These are phyloP conservation scores for Verbena officinalis DNA, from an alignment of 257 asterid genomes.

Conservation along the genomic window DNA sequence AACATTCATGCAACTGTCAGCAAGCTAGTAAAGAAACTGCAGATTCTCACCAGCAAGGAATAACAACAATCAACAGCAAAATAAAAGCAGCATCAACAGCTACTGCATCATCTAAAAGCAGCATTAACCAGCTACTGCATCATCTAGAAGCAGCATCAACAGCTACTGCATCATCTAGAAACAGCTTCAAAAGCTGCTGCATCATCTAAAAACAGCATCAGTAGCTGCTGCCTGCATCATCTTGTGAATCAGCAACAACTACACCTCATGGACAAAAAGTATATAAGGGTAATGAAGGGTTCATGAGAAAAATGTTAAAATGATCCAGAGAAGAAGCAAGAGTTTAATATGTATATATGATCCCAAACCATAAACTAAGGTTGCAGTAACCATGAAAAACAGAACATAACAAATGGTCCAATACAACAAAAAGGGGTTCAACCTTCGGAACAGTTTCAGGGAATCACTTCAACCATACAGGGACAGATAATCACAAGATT, in stretches of 20 bases:
- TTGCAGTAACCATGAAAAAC: constrained; percentile 35
- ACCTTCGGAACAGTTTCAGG: constrained; percentile 44
- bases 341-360: constrained; percentile 24
- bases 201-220: no score
- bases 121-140: no score
- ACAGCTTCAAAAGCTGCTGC: no score
- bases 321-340: constrained; percentile 25
- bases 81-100: constrained; percentile 55
- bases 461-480: constrained; percentile 47
- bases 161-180: constrained; percentile 58
- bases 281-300: constrained; percentile 66
- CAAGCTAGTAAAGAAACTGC: no score
- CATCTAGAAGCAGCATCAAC: constrained; percentile 57
- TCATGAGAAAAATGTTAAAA: constrained; percentile 52
- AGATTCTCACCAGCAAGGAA: constrained; percentile 57
- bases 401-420: constrained; percentile 35
- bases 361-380: constrained; percentile 30
- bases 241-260: constrained; percentile 59
- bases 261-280: constrained; percentile 67
- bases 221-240: no score
- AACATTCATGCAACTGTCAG: no score
- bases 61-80: constrained; percentile 54
- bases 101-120: constrained; percentile 52
- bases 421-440: constrained; percentile 55
- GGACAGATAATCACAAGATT: constrained; percentile 41